These are phyloP conservation scores for Phytophthora hybrid DNA, from an alignment of 352 stramenopile species.

Conservation along the genomic window DNA sequence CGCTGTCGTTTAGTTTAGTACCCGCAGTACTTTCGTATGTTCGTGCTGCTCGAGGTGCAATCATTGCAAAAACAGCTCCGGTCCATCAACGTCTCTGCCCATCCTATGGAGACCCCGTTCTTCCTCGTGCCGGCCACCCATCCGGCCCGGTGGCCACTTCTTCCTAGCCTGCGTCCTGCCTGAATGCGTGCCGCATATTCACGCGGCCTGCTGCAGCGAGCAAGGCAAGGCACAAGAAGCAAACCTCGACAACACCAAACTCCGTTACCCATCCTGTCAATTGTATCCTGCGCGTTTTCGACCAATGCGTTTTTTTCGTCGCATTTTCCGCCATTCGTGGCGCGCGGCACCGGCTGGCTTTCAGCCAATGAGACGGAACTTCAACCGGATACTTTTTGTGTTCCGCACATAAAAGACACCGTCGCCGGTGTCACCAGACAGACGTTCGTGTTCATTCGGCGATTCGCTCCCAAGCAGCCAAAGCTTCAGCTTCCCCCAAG, in stretches of 20 bases:
- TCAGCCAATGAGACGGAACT: slow-evolving; percentile 8
- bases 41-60: background rate
- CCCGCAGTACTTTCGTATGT: slow-evolving; percentile 2
- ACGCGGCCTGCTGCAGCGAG: background rate
- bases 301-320: background rate
- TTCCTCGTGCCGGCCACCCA: background rate
- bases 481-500: slow-evolving; percentile 19
- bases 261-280: background rate
- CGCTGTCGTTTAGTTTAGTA: background rate
- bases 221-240: background rate
- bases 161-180: background rate
- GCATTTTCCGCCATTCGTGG: background rate
- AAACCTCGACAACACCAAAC: background rate
- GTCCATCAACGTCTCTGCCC: background rate
- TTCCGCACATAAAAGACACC: slow-evolving; percentile 8
- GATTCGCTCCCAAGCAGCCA: slow-evolving; percentile 33
- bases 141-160: background rate
- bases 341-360: background rate
- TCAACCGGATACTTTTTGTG: slow-evolving; percentile 22
- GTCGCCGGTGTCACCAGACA: background rate
- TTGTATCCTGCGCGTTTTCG: background rate
- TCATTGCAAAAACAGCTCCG: slow-evolving; percentile 1
- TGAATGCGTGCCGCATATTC: background rate
- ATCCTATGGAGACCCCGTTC: background rate
- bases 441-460: slow-evolving; percentile 31